Conservation (phyloP, 1,139 yeast species). For the Hyphopichia pseudoburtonii region DNA sequence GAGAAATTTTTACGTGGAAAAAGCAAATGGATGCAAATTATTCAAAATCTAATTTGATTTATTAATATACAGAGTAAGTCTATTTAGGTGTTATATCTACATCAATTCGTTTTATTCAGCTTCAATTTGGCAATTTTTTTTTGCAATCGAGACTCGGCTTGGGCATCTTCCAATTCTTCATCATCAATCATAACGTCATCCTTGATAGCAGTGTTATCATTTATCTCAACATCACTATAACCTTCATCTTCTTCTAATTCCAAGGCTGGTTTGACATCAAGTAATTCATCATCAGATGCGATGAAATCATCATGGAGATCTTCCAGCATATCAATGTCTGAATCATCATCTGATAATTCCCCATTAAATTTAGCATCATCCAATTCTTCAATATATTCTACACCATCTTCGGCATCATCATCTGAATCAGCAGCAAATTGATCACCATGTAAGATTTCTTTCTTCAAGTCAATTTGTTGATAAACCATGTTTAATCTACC, state of each 20-base stretch:
- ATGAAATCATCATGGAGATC: constrained; percentile 13
- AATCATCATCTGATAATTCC: constrained; percentile 23
- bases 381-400: constrained; percentile 43
- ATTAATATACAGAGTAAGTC: background rate
- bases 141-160: background rate
- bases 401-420: constrained; percentile 29
- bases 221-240: constrained; percentile 35
- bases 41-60: background rate
- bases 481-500: constrained; percentile 74
- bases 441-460: constrained; percentile 41
- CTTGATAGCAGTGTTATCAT: constrained; percentile 23
- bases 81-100: background rate
- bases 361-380: constrained; percentile 29
- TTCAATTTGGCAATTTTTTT: background rate
- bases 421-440: constrained; percentile 20
- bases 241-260: constrained; percentile 14
- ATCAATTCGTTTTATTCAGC: background rate
- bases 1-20: background rate
- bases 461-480: constrained; percentile 68
- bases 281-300: constrained; percentile 18
- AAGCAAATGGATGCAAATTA: background rate
- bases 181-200: constrained; percentile 20
- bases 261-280: constrained; percentile 21
- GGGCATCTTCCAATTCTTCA: constrained; percentile 15
- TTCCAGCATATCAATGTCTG: constrained; percentile 17